phyloP scores from a whole-genome alignment of 2,329 filamentous ascomycete genomes.

The Aspergillus clavatus region DNA sequence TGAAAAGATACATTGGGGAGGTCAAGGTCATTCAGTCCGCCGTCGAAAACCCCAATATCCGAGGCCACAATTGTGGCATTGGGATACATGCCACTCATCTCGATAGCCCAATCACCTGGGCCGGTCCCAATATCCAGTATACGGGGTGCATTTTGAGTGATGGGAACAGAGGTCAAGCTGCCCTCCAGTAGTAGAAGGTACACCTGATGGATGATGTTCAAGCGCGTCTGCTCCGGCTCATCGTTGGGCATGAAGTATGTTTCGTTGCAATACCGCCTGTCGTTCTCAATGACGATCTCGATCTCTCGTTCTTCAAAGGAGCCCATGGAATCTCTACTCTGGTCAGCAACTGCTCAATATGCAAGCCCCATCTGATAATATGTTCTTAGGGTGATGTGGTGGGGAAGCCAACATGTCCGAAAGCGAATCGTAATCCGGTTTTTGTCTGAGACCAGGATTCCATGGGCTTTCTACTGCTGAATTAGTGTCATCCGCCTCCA shows the following conservation, averaged over 20 bases:
- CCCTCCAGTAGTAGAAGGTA: slow-evolving; percentile 46
- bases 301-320: slow-evolving; percentile 38
- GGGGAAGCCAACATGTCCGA: slow-evolving; percentile 19
- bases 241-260: slow-evolving; percentile 65
- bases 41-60: slow-evolving; percentile 42
- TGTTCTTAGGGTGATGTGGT: background rate
- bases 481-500: slow-evolving; percentile 8
- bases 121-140: slow-evolving; percentile 46
- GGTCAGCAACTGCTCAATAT: slow-evolving; percentile 5
- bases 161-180: slow-evolving; percentile 27
- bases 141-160: slow-evolving; percentile 25
- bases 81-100: slow-evolving; percentile 43
- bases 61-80: slow-evolving; percentile 45
- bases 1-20: slow-evolving; percentile 45
- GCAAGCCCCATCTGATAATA: too few species aligned
- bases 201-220: slow-evolving; percentile 60
- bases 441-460: background rate
- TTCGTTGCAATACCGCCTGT: slow-evolving; percentile 57
- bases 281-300: slow-evolving; percentile 57
- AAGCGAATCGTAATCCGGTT: slow-evolving; percentile 13
- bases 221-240: slow-evolving; percentile 58
- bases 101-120: slow-evolving; percentile 48
- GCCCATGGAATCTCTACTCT: slow-evolving; percentile 32
- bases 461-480: slow-evolving; percentile 9
- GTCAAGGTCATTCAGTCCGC: slow-evolving; percentile 29